Conservation (phyloP, 352 stramenopile genomes). For the Globisporangium alternatum region DNA sequence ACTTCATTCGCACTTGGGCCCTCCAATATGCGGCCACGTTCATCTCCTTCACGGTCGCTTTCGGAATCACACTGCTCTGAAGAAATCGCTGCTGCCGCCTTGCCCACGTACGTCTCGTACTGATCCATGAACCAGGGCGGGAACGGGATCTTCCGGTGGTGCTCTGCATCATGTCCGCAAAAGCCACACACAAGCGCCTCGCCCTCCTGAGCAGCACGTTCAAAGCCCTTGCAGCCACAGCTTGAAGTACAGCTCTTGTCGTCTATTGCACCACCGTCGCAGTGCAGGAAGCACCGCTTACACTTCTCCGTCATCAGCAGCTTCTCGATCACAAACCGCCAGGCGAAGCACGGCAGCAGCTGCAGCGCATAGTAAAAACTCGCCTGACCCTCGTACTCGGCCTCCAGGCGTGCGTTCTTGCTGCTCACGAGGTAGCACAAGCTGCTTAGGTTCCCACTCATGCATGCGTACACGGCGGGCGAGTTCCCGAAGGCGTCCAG, state of each 20-base stretch:
- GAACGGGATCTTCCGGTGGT: conserved; percentile 38
- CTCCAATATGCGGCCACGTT: too few species aligned
- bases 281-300: conserved; percentile 51
- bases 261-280: conserved; percentile 22
- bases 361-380: conserved; percentile 62
- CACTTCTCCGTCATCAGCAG: conserved; percentile 28
- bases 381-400: conserved; percentile 65
- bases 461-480: conserved; percentile 38
- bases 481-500: conserved; percentile 51
- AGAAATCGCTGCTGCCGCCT: background rate
- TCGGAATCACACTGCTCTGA: background rate
- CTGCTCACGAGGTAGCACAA: conserved; percentile 35
- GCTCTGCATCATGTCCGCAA: conserved; percentile 33
- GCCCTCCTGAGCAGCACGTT: conserved; percentile 9
- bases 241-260: background rate
- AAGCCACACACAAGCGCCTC: conserved; percentile 30
- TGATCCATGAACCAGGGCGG: conserved; percentile 72
- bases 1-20: conserved; percentile 3
- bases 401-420: conserved; percentile 38
- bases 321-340: conserved; percentile 34
- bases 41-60: background rate
- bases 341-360: conserved; percentile 46
- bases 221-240: conserved; percentile 66
- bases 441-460: conserved; percentile 18
- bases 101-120: conserved; percentile 52